Percentiles rank a stretch among this genome's conserved stretches.
Conservation (phyloP, 2,329 filamentous ascomycete species). For the Plectosphaerella plurivora region DNA sequence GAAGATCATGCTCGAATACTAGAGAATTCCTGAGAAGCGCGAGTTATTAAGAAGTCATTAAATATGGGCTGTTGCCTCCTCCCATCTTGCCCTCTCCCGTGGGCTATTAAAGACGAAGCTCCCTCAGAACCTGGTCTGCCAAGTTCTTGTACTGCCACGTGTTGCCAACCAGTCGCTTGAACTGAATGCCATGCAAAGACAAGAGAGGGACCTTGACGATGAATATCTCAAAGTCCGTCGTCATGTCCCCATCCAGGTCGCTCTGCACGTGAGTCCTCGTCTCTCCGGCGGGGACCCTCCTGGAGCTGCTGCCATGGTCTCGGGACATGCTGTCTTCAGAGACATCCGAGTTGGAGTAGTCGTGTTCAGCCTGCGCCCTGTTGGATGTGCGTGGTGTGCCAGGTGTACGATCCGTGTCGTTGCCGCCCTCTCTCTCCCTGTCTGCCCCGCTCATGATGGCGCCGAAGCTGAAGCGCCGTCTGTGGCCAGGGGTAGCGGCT, state of each 20-base stretch:
- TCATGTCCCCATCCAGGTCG: constrained; percentile 79
- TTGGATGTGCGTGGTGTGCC: constrained; percentile 38
- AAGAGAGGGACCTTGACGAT: constrained; percentile 96
- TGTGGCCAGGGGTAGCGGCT: constrained; percentile 53
- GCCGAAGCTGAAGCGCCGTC: constrained; percentile 79
- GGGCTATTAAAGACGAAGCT: constrained; percentile 67
- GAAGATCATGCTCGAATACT: no score
- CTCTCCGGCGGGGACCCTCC: constrained; percentile 65
- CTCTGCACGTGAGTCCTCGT: constrained; percentile 90
- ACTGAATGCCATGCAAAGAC: constrained; percentile 91
- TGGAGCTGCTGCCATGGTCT: constrained; percentile 44
- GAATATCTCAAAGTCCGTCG: constrained; percentile 89
- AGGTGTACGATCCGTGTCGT: constrained; percentile 45
- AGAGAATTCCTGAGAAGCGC: no score
- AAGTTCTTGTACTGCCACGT: constrained; percentile 99
- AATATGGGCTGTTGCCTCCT: no score
- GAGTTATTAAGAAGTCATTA: no score
- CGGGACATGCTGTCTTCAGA: constrained; percentile 70
- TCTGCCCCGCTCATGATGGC: constrained; percentile 54
- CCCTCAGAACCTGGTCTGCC: constrained; percentile 90
- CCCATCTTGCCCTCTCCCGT: background rate
- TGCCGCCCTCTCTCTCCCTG: constrained; percentile 67
- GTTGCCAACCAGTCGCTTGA: constrained; percentile 92
- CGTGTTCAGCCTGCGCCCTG: constrained; percentile 56
- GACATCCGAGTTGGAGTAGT: constrained; percentile 81